These are phyloP conservation scores for Gryganskiella cystojenkinii DNA, from an alignment of 192 early-diverging fungal genomes.

Conservation along the genomic window DNA sequence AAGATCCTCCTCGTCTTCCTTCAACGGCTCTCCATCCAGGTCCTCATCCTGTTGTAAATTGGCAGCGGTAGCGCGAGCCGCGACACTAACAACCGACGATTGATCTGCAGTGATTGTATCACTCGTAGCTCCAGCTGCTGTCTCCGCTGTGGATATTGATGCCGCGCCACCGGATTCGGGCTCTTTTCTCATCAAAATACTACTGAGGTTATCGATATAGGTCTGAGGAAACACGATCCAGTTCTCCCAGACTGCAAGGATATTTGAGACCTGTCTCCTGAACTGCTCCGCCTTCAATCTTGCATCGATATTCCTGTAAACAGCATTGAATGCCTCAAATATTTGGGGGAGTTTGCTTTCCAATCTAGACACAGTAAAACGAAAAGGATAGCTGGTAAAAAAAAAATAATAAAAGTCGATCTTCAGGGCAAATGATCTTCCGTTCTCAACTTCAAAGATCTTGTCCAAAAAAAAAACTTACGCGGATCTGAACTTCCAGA, in stretches of 20 bases:
- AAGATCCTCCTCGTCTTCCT: slow-evolving; percentile 55
- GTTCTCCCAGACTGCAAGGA: slow-evolving; percentile 87
- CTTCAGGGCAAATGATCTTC: not conserved
- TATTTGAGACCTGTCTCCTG: slow-evolving; percentile 67
- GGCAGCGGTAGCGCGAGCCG: no score
- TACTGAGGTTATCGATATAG: slow-evolving; percentile 67
- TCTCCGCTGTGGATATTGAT: no score
- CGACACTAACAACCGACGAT: no score
- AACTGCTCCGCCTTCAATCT: slow-evolving; percentile 87
- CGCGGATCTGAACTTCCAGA: slow-evolving; percentile 83
- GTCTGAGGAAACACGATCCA: slow-evolving; percentile 88
- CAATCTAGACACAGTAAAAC: not conserved
- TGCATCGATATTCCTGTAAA: slow-evolving; percentile 74
- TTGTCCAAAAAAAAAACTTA: slow-evolving; percentile 27
- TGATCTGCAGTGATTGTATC: no score
- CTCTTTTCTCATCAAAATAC: slow-evolving; percentile 57
- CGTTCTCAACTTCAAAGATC: not conserved
- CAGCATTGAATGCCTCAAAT: slow-evolving; percentile 75
- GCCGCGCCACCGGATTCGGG: not conserved
- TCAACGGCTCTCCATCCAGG: slow-evolving; percentile 40
- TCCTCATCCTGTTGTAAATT: no score
- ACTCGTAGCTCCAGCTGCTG: not conserved
- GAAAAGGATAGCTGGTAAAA: not conserved
- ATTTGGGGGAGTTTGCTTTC: slow-evolving; percentile 51
- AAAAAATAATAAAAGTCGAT: not conserved